phyloP scores from a whole-genome alignment of 2,329 filamentous ascomycete genomes.

The Aciculosporium take region DNA sequence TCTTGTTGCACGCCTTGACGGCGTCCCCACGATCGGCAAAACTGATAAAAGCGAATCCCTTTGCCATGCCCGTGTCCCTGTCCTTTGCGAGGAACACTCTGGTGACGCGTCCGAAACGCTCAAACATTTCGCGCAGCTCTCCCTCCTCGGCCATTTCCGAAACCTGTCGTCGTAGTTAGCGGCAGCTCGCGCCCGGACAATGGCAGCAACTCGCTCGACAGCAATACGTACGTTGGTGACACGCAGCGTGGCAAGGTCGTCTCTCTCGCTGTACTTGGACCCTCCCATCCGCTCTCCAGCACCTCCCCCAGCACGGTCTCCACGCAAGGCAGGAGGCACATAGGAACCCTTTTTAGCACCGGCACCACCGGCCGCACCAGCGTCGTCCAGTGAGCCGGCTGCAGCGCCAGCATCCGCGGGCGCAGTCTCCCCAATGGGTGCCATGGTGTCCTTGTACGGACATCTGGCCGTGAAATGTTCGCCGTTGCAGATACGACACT shows the following conservation, averaged over 20 bases:
- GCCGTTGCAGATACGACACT: conserved; percentile 96
- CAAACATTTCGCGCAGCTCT: conserved; percentile 95
- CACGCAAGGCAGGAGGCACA: conserved; percentile 84
- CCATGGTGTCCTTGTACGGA: conserved; percentile 99
- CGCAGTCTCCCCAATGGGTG: conserved; percentile 54
- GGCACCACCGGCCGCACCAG: conserved; percentile 29
- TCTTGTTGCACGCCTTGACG: conserved; percentile 85
- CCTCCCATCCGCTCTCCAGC: conserved; percentile 65
- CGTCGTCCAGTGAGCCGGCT: conserved; percentile 39
- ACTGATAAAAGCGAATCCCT: conserved; percentile 98
- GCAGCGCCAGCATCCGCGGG: conserved; percentile 33
- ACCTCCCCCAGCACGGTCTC: conserved; percentile 38
- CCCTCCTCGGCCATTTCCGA: conserved; percentile 94
- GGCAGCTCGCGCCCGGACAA: conserved; percentile 14
- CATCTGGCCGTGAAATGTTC: conserved; percentile 99
- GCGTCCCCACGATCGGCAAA: conserved; percentile 85
- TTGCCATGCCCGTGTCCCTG: conserved; percentile 85
- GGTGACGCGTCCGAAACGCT: conserved; percentile 90
- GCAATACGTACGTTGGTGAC: conserved; percentile 80
- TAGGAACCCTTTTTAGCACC: conserved; percentile 68
- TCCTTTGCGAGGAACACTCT: conserved; percentile 97
- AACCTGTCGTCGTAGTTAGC: conserved; percentile 39
- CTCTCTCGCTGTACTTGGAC: conserved; percentile 82
- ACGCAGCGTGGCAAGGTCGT: conserved; percentile 89
- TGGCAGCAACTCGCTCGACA: background rate